Evolutionary conservation across 2,329 filamentous ascomycete species (phyloP), one percentile per base, ranked within the genome.

Genomic region (Arthrinium phaeospermum): DNA sequence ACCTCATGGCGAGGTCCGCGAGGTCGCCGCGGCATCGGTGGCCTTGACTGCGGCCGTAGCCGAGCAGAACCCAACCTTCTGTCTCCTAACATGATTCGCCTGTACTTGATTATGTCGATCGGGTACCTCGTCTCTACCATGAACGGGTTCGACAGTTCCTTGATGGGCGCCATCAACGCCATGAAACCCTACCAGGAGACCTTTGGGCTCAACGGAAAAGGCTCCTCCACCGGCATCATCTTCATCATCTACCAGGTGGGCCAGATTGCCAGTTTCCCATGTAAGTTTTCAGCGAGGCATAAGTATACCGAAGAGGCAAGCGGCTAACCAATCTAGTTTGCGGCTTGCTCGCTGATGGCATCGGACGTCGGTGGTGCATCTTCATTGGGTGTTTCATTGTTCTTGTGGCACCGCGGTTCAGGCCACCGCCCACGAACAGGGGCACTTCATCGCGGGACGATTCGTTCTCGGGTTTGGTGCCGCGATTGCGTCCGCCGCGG

Each of bases 401-500:
- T 68, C 78, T 89, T 27, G 70, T 87, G 87, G 87, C 16, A 86
- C 86, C 2, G 84, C 86, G 68, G 76, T 90, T 37, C 86, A 88
- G 77, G 83, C 83, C 4, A 83, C 87, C 13, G 83, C 86, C 46
- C 77, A 83, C 69, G 82, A 81, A 64, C 81, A 85, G 1, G 82
- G 80, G 13, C 85, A 87, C 72, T 91, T 91, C 79, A 88, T 91
- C 79, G 88, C 82, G 10, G 86, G 87, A 7, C 83, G 88, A 34
- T 89, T 89, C 76, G 76, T 89, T 34, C 83, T 89, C 27, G 87
- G 87, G 8, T 88, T 89, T 72, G 90, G 90, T 51, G 89, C 90
- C 57, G 85, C 87, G 2, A 89, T 92, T 72, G 87, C 88, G 4
- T 86, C 87, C 6, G 86, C 88, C 3, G 89, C 90, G 6, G 90